Conservation (phyloP, 2,329 filamentous ascomycete genomes). For the Truncatella angustata region DNA sequence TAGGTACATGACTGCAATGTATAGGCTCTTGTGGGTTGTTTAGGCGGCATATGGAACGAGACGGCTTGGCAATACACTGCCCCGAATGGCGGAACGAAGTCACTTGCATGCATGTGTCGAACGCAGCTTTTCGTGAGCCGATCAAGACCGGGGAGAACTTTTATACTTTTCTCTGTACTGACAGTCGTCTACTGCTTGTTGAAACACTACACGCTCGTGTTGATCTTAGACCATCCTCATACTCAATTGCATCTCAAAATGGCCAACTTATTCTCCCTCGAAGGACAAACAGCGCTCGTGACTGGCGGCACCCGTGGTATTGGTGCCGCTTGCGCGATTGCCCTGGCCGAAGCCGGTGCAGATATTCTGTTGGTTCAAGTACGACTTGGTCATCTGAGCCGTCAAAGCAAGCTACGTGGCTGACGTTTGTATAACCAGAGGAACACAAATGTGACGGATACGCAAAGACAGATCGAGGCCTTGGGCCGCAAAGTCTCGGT, state of each 20-base stretch:
- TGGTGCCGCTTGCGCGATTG: conserved; percentile 55
- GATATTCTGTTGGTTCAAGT: conserved; percentile 52
- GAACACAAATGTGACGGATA: conserved; percentile 6
- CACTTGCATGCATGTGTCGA: no score
- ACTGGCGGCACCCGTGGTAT: conserved; percentile 59
- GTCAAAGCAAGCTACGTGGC: no score
- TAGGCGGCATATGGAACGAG: no score
- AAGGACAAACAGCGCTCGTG: conserved; percentile 55
- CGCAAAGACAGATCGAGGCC: conserved; percentile 7
- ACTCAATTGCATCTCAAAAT: background rate
- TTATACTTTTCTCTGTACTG: background rate
- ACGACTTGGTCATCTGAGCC: background rate
- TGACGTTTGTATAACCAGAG: background rate
- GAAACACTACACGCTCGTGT: background rate
- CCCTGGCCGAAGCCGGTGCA: conserved; percentile 57
- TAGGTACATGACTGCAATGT: no score
- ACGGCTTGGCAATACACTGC: no score
- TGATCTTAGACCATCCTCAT: background rate
- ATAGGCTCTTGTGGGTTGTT: no score
- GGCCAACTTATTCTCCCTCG: conserved; percentile 47
- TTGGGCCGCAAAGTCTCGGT: conserved; percentile 7
- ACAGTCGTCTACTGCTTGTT: background rate
- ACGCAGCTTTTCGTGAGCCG: no score
- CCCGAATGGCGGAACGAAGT: background rate
- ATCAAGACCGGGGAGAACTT: no score